phyloP scores from a whole-genome alignment of 345 rosid genomes.

The Mercurialis annua region DNA sequence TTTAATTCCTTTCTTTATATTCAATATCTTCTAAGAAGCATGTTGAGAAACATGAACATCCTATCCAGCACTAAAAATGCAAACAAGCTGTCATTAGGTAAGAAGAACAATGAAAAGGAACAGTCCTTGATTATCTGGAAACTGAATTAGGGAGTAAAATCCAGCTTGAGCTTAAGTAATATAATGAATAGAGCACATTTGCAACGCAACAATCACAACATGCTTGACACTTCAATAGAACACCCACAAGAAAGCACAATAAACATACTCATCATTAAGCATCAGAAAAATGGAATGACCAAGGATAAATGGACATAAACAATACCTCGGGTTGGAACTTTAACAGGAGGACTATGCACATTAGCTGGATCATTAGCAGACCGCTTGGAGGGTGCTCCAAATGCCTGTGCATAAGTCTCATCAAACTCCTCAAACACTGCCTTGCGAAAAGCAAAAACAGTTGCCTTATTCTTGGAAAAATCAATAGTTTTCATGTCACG shows the following conservation, averaged over 20 bases:
- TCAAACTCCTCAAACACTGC: slow-evolving; percentile 95
- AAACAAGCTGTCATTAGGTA: background rate
- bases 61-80: background rate
- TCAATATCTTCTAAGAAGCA: background rate
- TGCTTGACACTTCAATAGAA: background rate
- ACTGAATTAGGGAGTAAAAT: background rate
- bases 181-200: background rate
- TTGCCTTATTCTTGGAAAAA: slow-evolving; percentile 61
- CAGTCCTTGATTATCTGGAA: background rate
- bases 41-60: background rate
- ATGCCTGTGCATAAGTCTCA: slow-evolving; percentile 98
- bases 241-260: background rate
- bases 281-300: slow-evolving; percentile 16
- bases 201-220: background rate
- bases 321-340: slow-evolving; percentile 64
- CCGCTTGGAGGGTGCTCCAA: slow-evolving; percentile 59
- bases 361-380: slow-evolving; percentile 30
- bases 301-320: slow-evolving; percentile 10
- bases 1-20: no score
- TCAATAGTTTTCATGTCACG: slow-evolving; percentile 42
- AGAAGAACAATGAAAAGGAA: background rate
- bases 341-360: slow-evolving; percentile 37
- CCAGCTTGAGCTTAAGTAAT: background rate
- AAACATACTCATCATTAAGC: background rate
- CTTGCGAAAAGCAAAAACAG: slow-evolving; percentile 63